Conservation (phyloP, 2,329 filamentous ascomycete genomes). For the Colletotrichum magnum region DNA sequence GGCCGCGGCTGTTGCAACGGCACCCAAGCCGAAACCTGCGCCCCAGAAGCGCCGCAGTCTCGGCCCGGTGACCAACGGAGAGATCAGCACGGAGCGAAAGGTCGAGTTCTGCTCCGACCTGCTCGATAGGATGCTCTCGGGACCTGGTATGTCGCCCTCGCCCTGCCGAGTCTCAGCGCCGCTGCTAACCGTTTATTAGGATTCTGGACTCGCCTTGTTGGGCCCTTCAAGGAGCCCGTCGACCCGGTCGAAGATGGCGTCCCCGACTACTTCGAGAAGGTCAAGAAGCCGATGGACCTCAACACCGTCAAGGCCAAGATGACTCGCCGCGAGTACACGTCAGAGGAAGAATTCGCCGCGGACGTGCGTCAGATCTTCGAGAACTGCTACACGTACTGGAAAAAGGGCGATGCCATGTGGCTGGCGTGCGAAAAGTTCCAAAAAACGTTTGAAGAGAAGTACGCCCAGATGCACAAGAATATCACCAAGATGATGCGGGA, state of each 20-base stretch:
- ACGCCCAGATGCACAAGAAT: conserved; percentile 71
- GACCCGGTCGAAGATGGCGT: conserved; percentile 70
- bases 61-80: conserved; percentile 43
- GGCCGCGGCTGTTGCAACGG: conserved; percentile 34
- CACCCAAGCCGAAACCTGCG: conserved; percentile 50
- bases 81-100: conserved; percentile 52
- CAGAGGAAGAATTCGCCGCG: conserved; percentile 66
- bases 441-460: conserved; percentile 72
- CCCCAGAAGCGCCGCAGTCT: conserved; percentile 53
- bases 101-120: conserved; percentile 72
- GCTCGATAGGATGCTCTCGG: conserved; percentile 72
- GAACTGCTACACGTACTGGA: conserved; percentile 77
- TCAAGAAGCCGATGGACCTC: conserved; percentile 75
- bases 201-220: conserved; percentile 77
- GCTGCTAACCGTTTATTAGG: conserved; percentile 54
- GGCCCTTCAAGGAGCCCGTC: conserved; percentile 73
- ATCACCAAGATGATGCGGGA: conserved; percentile 66
- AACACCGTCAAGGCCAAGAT: conserved; percentile 73
- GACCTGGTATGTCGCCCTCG: conserved; percentile 62
- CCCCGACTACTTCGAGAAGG: conserved; percentile 73
- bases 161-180: neutral
- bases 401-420: conserved; percentile 68
- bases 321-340: conserved; percentile 65
- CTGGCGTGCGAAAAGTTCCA: conserved; percentile 69
- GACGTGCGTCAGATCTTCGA: conserved; percentile 75